phyloP scores from a whole-genome alignment of 2,329 filamentous ascomycete species.

The Xylariaceae sp. region DNA sequence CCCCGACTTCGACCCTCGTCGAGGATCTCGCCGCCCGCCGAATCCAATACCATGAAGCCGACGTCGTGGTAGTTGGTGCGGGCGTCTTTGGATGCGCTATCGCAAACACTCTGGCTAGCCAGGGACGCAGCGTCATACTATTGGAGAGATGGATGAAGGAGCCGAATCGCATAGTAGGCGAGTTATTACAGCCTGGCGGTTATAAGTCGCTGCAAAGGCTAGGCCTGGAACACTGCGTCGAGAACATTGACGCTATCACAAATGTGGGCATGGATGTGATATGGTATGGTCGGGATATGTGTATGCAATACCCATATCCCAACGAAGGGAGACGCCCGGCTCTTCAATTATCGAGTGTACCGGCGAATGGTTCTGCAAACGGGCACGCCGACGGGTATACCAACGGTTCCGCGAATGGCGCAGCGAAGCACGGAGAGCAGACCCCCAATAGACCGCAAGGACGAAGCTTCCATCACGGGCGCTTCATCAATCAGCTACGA shows the following conservation, averaged over 20 bases:
- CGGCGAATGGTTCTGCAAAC: slow-evolving; percentile 9
- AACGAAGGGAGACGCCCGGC: slow-evolving; percentile 35
- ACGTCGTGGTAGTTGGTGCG: slow-evolving; percentile 88
- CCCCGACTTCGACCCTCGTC: slow-evolving; percentile 13
- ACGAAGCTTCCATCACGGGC: slow-evolving; percentile 85
- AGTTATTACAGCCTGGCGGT: slow-evolving; percentile 89
- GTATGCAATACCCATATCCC: slow-evolving; percentile 73
- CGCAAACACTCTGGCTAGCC: slow-evolving; percentile 77
- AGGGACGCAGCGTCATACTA: slow-evolving; percentile 85
- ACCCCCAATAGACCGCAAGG: slow-evolving; percentile 57
- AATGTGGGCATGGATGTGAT: slow-evolving; percentile 85
- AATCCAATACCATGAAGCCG: slow-evolving; percentile 59
- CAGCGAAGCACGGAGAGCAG: slow-evolving; percentile 28
- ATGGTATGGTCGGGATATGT: slow-evolving; percentile 68
- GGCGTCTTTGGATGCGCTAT: slow-evolving; percentile 85
- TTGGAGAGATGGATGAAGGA: slow-evolving; percentile 87
- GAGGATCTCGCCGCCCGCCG: slow-evolving; percentile 46
- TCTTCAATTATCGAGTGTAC: slow-evolving; percentile 3
- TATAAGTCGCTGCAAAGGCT: slow-evolving; percentile 75
- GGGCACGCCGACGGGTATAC: slow-evolving; percentile 22
- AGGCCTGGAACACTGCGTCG: slow-evolving; percentile 75
- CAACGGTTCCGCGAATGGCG: slow-evolving; percentile 27
- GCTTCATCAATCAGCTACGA: slow-evolving; percentile 81
- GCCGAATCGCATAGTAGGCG: slow-evolving; percentile 92
- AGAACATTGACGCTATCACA: slow-evolving; percentile 80